Percentiles rank a stretch among this genome's conserved stretches.
Conservation (phyloP, 1,284 basidiomycete species). For the Somion occarium region DNA sequence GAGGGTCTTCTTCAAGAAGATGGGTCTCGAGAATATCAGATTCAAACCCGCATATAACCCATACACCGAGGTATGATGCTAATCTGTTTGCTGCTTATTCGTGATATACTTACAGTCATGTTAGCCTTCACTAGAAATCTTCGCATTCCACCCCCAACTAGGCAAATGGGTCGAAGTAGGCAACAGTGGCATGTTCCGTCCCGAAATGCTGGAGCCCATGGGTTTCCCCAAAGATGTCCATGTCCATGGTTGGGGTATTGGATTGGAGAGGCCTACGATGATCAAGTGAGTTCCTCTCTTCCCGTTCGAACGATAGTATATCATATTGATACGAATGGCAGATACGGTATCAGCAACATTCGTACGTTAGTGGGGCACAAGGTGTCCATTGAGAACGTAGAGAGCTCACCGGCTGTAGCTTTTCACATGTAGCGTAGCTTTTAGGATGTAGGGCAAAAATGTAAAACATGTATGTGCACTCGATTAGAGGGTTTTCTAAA, state of each 20-base stretch:
- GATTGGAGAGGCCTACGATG: conserved; percentile 98
- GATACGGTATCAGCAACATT: conserved; percentile 92
- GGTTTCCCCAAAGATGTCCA: conserved; percentile 96
- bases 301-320: too few species aligned
- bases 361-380: conserved; percentile 97
- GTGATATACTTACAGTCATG: background rate
- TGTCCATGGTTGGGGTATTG: conserved; percentile 96
- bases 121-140: conserved; percentile 97
- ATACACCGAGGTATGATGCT: conserved; percentile 78
- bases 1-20: conserved; percentile 97
- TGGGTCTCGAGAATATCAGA: conserved; percentile 89
- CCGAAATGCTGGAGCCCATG: conserved; percentile 99
- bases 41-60: conserved; percentile 99
- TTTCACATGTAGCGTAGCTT: conserved; percentile 43
- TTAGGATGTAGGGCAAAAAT: background rate
- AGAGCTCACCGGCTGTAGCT: conserved; percentile 86
- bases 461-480: conserved; percentile 1
- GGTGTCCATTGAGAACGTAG: conserved; percentile 85
- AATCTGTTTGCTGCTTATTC: conserved; percentile 8
- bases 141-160: conserved; percentile 94
- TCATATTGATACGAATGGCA: conserved; percentile 21
- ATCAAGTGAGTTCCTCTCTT: conserved; percentile 65
- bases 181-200: conserved; percentile 98
- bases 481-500: too few species aligned
- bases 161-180: conserved; percentile 96